Evolutionary conservation across 2,329 filamentous ascomycete genomes (phyloP).

Genomic region (Hyphodiscus sp.): DNA sequence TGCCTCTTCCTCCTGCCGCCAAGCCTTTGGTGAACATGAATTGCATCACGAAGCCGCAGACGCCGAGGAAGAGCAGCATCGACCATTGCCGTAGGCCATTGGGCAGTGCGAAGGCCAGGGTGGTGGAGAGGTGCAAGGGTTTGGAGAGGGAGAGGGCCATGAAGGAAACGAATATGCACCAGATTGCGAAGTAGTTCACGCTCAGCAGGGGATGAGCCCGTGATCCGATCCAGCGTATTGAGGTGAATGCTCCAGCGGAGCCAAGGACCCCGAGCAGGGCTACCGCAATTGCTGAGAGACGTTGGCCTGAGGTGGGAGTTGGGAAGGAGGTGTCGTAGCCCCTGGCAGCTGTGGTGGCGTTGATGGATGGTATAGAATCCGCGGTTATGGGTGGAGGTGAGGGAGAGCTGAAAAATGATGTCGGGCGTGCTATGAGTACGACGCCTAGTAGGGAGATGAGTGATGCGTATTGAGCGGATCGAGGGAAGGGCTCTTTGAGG

Average conservation of each 20-base stretch:
- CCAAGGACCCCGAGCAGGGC: constrained; percentile 74
- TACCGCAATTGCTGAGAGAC: constrained; percentile 60
- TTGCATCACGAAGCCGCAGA: constrained; percentile 78
- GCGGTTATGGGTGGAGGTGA: neutral
- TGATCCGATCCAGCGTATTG: constrained; percentile 75
- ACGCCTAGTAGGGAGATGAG: constrained; percentile 73
- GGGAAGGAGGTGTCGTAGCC: constrained; percentile 7
- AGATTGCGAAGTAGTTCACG: constrained; percentile 75
- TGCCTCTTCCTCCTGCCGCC: constrained; percentile 25
- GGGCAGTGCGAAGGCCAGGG: constrained; percentile 37
- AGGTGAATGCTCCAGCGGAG: constrained; percentile 65
- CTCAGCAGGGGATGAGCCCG: constrained; percentile 76
- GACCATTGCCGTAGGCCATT: constrained; percentile 46
- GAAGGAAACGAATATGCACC: constrained; percentile 62
- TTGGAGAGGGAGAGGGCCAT: constrained; percentile 49
- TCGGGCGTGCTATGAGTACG: constrained; percentile 68
- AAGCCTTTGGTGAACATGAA: constrained; percentile 76
- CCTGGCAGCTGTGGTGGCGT: neutral
- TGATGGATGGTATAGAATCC: constrained; percentile 5
- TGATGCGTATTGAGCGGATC: constrained; percentile 69
- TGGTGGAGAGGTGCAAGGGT: constrained; percentile 30
- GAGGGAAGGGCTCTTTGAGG: constrained; percentile 69
- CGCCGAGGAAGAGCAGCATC: constrained; percentile 60
- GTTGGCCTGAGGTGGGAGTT: constrained; percentile 32
- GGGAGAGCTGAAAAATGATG: constrained; percentile 22